Evolutionary conservation across 164 flowering plant genomes (phyloP).

Genomic region (Annona cherimola): DNA sequence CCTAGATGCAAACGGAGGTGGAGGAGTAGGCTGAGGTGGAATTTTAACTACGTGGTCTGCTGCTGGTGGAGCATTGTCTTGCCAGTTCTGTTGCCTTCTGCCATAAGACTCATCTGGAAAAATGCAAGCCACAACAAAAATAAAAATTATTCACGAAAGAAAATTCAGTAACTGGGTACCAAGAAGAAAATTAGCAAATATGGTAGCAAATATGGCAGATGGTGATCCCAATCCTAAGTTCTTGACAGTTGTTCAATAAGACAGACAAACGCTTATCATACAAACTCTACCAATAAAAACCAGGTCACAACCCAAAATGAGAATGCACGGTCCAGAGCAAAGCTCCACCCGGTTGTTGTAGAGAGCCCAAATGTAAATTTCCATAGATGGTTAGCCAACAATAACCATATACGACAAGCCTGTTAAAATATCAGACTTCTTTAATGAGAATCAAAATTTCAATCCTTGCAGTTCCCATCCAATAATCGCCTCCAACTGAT

Average conservation of each 20-base stretch:
- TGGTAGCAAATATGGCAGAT: neutral
- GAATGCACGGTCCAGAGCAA: neutral
- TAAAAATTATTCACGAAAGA: neutral
- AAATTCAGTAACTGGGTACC: too few species aligned
- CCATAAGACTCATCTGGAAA: slow-evolving; percentile 41
- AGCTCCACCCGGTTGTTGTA: neutral
- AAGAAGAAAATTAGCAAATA: neutral
- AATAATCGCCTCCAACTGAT: too few species aligned
- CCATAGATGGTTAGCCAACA: too few species aligned
- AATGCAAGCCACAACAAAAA: neutral
- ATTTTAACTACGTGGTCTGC: slow-evolving; percentile 36
- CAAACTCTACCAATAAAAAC: neutral
- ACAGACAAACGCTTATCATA: neutral
- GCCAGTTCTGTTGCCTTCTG: slow-evolving; percentile 50
- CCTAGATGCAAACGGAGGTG: slow-evolving; percentile 40
- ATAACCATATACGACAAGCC: too few species aligned
- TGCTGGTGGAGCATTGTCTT: slow-evolving; percentile 48
- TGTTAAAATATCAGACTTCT: too few species aligned
- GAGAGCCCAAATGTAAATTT: too few species aligned
- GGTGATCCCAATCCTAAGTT: too few species aligned
- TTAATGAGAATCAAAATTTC: too few species aligned
- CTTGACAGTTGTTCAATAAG: too few species aligned
- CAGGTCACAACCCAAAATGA: neutral
- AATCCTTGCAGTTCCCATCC: too few species aligned
- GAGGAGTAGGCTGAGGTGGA: slow-evolving; percentile 46